These are phyloP conservation scores for Physocladia obscura DNA, from an alignment of 192 early-diverging fungal genomes.

Conservation along the genomic window DNA sequence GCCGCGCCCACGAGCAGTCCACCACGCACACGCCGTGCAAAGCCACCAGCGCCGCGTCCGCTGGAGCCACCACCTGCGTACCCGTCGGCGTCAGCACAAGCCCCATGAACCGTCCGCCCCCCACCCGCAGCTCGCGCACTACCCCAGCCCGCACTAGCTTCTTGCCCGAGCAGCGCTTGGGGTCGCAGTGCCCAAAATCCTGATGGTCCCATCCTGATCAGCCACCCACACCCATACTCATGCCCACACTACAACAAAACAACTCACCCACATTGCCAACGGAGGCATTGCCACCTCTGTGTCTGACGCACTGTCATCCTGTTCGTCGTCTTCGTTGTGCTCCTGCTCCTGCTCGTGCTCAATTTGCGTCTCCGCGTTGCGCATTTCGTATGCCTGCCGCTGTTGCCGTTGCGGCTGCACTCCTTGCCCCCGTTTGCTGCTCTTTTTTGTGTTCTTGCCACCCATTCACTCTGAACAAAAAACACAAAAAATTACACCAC, in stretches of 20 bases:
- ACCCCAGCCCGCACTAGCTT: conserved; percentile 81
- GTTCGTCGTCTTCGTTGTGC: neutral
- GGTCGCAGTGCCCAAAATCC: conserved; percentile 99
- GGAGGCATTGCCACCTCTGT: conserved; percentile 8
- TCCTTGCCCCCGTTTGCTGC: too few species aligned
- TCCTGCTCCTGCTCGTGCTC: too few species aligned
- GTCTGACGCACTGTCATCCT: neutral
- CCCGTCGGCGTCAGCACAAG: conserved; percentile 82
- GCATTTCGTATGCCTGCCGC: too few species aligned
- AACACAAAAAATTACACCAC: too few species aligned
- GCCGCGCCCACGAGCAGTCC: conserved; percentile 95
- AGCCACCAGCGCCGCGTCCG: conserved; percentile 74
- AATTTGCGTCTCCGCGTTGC: too few species aligned
- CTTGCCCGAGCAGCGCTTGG: conserved; percentile 93
- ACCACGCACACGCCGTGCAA: conserved; percentile 72
- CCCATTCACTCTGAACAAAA: too few species aligned
- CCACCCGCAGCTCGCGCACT: conserved; percentile 74
- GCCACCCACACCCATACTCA: neutral
- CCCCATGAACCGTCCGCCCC: conserved; percentile 81
- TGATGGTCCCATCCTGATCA: neutral
- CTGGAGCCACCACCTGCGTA: conserved; percentile 80
- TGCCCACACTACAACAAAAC: neutral
- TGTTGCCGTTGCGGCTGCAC: too few species aligned
- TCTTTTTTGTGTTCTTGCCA: too few species aligned
- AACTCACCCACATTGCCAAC: conserved; percentile 26